These are phyloP conservation scores for Xylaria polymorpha DNA, from an alignment of 2,329 filamentous ascomycete species.

Conservation along the genomic window DNA sequence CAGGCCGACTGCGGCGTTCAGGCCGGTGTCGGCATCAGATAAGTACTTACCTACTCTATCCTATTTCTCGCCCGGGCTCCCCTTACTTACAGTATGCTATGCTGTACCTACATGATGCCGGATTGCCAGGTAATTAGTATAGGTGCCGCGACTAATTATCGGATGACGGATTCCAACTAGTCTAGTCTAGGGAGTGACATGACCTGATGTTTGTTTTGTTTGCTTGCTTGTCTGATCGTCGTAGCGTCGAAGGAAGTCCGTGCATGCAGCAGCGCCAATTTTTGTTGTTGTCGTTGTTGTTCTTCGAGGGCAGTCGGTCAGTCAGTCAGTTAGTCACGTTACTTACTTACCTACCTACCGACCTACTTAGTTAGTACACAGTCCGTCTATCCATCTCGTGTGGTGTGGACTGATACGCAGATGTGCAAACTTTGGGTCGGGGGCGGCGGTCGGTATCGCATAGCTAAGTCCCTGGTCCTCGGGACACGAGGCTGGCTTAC, in stretches of 20 bases:
- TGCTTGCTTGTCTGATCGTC: not conserved
- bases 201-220: not conserved
- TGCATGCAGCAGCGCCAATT: no score
- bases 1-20: not conserved
- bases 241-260: not conserved
- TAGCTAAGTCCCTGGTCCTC: not conserved
- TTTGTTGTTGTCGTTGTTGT: no score
- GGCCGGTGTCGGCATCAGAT: not conserved
- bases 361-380: not conserved
- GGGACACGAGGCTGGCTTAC: conserved; percentile 1
- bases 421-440: conserved; percentile 8
- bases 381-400: not conserved
- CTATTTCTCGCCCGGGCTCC: no score
- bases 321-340: not conserved
- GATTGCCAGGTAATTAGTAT: not conserved
- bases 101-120: not conserved
- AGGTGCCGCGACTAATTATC: not conserved
- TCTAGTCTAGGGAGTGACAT: not conserved
- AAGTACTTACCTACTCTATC: no score
- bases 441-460: not conserved
- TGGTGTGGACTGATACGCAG: not conserved
- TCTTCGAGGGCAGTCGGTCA: not conserved
- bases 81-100: no score
- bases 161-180: not conserved
- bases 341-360: not conserved